phyloP scores from a whole-genome alignment of 2,329 filamentous ascomycete species.

The Colletotrichum euphorbiae region DNA sequence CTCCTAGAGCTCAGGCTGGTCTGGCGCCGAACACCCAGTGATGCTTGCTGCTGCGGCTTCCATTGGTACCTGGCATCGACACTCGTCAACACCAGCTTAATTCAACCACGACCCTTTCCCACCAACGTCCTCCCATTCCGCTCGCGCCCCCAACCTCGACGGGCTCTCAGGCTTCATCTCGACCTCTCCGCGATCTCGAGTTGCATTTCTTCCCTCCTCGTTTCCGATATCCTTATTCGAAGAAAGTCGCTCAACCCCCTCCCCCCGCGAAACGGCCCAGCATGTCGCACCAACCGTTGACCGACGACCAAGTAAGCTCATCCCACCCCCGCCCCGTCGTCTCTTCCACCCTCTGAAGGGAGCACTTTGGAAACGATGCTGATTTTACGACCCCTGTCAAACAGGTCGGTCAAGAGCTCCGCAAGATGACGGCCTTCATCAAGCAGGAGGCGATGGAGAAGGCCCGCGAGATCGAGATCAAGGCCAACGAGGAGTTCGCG shows the following conservation, averaged over 20 bases:
- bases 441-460: slow-evolving; percentile 98
- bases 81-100: slow-evolving; percentile 39
- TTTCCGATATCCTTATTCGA: slow-evolving; percentile 26
- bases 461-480: slow-evolving; percentile 95
- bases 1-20: slow-evolving; percentile 14
- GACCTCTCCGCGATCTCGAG: slow-evolving; percentile 19
- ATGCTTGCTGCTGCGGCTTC: slow-evolving; percentile 35
- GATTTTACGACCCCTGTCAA: slow-evolving; percentile 1
- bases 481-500: slow-evolving; percentile 98
- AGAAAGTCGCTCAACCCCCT: slow-evolving; percentile 37
- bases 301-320: slow-evolving; percentile 43
- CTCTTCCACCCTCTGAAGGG: background rate
- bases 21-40: slow-evolving; percentile 34
- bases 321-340: background rate
- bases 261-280: slow-evolving; percentile 25
- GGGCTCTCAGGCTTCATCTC: slow-evolving; percentile 11
- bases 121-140: slow-evolving; percentile 26
- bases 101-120: slow-evolving; percentile 26
- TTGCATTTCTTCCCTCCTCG: slow-evolving; percentile 6
- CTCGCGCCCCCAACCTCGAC: slow-evolving; percentile 18
- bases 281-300: slow-evolving; percentile 42
- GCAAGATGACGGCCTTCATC: slow-evolving; percentile 99
- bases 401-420: slow-evolving; percentile 96
- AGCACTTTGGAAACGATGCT: background rate
- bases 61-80: slow-evolving; percentile 20